A percentile compares a stretch with the other conserved stretches of the same genome.
These are phyloP conservation scores for Batkoa obscura DNA, from an alignment of 371 early-diverging fungal species.

Conservation along the genomic window DNA sequence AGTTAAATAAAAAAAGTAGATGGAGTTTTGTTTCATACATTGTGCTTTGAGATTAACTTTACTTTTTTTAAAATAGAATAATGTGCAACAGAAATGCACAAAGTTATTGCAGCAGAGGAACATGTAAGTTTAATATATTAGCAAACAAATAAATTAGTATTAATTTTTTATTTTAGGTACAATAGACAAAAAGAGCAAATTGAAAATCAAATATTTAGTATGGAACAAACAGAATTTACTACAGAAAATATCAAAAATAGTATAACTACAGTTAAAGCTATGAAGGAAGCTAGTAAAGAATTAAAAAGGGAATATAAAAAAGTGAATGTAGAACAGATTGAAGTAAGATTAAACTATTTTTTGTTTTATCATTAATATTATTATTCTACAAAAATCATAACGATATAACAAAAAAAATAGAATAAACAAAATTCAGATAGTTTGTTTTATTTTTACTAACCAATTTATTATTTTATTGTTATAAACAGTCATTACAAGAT, in stretches of 20 bases:
- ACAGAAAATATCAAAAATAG: constrained; percentile 89
- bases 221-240: constrained; percentile 89
- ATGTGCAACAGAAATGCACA: constrained; percentile 78
- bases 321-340: constrained; percentile 80
- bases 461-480: not conserved
- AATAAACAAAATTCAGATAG: no score
- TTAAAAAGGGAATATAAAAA: constrained; percentile 88
- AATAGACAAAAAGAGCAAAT: constrained; percentile 83
- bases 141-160: not conserved
- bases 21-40: not conserved
- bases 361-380: not conserved
- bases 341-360: constrained; percentile 23
- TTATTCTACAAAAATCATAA: not conserved
- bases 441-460: not conserved
- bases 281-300: constrained; percentile 81
- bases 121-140: constrained; percentile 19
- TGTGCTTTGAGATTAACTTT: not conserved
- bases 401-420: no score
- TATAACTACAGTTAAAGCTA: constrained; percentile 80
- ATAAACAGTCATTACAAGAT: constrained; percentile 66
- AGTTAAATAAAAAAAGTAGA: no score
- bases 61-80: constrained; percentile 26
- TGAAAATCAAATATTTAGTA: constrained; percentile 87
- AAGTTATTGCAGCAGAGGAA: constrained; percentile 83
- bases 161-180: constrained; percentile 24